Percentiles rank a stretch among this genome's conserved stretches.
phyloP scores from a whole-genome alignment of 2,329 filamentous ascomycete species.

The Plenodomus tracheiphilus region DNA sequence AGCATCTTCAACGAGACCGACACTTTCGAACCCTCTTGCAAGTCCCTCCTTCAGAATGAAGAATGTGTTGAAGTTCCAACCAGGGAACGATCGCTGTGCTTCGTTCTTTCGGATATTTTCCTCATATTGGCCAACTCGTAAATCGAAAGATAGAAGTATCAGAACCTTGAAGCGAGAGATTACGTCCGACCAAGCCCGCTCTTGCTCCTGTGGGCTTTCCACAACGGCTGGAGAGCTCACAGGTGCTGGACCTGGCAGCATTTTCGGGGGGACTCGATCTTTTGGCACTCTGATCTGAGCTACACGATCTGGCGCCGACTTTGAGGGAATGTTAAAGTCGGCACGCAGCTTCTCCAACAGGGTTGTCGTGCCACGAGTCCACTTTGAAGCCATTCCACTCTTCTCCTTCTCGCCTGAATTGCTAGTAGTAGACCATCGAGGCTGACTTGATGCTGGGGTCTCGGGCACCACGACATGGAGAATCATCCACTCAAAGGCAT shows the following conservation, averaged over 20 bases:
- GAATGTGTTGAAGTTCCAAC: conserved; percentile 99
- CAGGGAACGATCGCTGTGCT: conserved; percentile 79
- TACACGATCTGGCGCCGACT: conserved; percentile 74
- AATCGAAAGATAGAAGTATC: conserved; percentile 88
- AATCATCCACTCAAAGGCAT: conserved; percentile 95
- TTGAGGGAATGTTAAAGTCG: conserved; percentile 83
- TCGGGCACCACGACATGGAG: conserved; percentile 91
- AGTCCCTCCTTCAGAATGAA: conserved; percentile 97
- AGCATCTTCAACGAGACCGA: conserved; percentile 93
- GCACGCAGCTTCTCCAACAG: conserved; percentile 86
- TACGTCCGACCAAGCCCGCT: conserved; percentile 81
- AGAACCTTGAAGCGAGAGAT: conserved; percentile 83
- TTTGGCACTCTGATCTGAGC: conserved; percentile 78
- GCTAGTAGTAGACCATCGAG: conserved; percentile 59
- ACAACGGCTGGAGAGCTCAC: conserved; percentile 38
- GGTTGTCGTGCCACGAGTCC: conserved; percentile 77
- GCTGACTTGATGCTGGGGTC: conserved; percentile 77
- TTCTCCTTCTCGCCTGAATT: conserved; percentile 67
- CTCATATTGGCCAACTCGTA: conserved; percentile 90
- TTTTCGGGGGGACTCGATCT: conserved; percentile 49
- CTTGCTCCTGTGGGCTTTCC: conserved; percentile 76
- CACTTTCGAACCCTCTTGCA: conserved; percentile 91
- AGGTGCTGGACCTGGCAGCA: conserved; percentile 48
- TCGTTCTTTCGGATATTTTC: conserved; percentile 97
- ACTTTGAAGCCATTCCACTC: conserved; percentile 66